Percentiles rank a stretch among this genome's conserved stretches.
These are phyloP conservation scores for Simmondsia chinensis DNA, from an alignment of 148 eudicot species.

Conservation along the genomic window DNA sequence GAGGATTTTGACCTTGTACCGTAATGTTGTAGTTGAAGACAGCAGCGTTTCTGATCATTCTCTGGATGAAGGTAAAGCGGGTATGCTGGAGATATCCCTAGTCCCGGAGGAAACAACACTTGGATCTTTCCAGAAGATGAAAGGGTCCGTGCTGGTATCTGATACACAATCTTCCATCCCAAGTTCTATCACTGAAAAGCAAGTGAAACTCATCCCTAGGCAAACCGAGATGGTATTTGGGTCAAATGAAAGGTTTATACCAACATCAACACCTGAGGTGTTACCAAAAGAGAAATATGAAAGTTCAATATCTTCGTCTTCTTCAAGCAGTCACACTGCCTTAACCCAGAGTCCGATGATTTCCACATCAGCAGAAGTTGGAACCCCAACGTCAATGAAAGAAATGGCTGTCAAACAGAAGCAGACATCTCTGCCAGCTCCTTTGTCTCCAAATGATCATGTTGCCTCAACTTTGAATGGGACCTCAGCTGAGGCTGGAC, in stretches of 20 bases:
- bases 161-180: constrained; percentile 24
- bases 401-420: no score
- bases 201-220: not conserved
- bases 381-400: no score
- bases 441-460: no score
- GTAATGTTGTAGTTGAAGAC: constrained; percentile 49
- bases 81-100: constrained; percentile 40
- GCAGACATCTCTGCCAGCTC: no score
- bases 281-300: no score
- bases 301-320: no score
- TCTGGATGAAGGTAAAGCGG: constrained; percentile 13
- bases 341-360: no score
- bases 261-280: not conserved
- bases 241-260: constrained; percentile 7
- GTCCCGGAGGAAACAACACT: constrained; percentile 31
- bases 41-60: constrained; percentile 28
- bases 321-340: no score
- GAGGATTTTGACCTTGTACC: constrained; percentile 40
- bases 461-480: no score
- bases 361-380: no score
- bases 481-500: constrained; percentile 9
- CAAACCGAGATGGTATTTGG: constrained; percentile 14
- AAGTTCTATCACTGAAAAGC: constrained; percentile 28
- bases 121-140: constrained; percentile 20
- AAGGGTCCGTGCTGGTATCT: constrained; percentile 16